Percentiles rank a stretch among this genome's conserved stretches.
Conservation (phyloP, 805 yeast species). For the Hanseniaspora jakobsenii region DNA sequence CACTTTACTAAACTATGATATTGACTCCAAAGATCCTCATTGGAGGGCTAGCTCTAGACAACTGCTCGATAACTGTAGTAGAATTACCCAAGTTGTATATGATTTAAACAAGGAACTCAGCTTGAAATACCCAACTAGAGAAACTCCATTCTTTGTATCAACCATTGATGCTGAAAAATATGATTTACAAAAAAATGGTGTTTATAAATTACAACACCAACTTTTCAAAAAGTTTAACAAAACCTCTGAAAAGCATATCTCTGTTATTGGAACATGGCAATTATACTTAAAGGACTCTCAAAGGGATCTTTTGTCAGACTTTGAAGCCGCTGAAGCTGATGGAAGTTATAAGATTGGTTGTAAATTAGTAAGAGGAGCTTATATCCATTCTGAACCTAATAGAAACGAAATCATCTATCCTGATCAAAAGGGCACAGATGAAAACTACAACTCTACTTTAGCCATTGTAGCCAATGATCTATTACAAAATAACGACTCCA, state of each 20-base stretch:
- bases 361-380: slow-evolving; percentile 91
- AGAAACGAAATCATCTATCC: slow-evolving; percentile 56
- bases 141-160: slow-evolving; percentile 59
- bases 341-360: slow-evolving; percentile 59
- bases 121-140: slow-evolving; percentile 47
- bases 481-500: slow-evolving; percentile 34
- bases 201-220: slow-evolving; percentile 76
- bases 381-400: slow-evolving; percentile 75
- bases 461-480: slow-evolving; percentile 49
- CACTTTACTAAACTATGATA: slow-evolving; percentile 48
- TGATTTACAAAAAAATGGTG: slow-evolving; percentile 72
- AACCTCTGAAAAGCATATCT: slow-evolving; percentile 38
- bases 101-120: slow-evolving; percentile 41
- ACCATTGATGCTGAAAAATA: slow-evolving; percentile 88
- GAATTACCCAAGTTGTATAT: slow-evolving; percentile 46
- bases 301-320: slow-evolving; percentile 49
- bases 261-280: slow-evolving; percentile 85
- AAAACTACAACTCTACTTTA: slow-evolving; percentile 60
- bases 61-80: slow-evolving; percentile 54
- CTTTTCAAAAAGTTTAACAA: slow-evolving; percentile 65
- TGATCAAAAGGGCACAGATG: slow-evolving; percentile 71
- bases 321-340: slow-evolving; percentile 46
- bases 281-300: slow-evolving; percentile 72
- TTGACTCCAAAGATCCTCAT: slow-evolving; percentile 32
- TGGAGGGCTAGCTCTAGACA: slow-evolving; percentile 34